Conservation (phyloP, 495 filamentous ascomycete species). For the Diplogelasinospora grovesii region DNA sequence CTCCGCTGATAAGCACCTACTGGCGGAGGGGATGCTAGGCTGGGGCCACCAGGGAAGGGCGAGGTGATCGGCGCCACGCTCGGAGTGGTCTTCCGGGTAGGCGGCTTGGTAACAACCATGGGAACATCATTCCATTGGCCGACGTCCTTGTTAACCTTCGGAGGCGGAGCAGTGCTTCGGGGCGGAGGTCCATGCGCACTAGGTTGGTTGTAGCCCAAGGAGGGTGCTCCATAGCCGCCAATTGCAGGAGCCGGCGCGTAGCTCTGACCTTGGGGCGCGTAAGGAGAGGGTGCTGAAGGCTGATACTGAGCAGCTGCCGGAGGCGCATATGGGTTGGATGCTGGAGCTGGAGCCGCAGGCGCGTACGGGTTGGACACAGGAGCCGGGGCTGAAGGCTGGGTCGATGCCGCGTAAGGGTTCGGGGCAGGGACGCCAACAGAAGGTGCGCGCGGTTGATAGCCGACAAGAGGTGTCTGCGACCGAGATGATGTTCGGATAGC, state of each 20-base stretch:
- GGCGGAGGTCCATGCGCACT: conserved; percentile 28
- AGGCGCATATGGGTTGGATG: conserved; percentile 2
- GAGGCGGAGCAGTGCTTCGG: conserved; percentile 57
- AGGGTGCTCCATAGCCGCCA: conserved; percentile 30
- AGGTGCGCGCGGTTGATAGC: conserved; percentile 33
- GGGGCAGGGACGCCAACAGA: conserved; percentile 23
- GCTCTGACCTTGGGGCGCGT: conserved; percentile 24
- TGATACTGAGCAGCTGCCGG: not conserved
- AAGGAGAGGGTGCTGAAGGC: conserved; percentile 25
- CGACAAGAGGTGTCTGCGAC: conserved; percentile 21
- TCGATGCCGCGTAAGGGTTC: conserved; percentile 31
- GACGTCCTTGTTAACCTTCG: conserved; percentile 59
- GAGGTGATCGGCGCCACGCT: conserved; percentile 53
- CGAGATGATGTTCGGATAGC: conserved; percentile 23
- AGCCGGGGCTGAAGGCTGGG: conserved; percentile 27
- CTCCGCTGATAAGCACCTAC: conserved; percentile 25
- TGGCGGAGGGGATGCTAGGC: conserved; percentile 43
- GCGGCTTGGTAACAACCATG: conserved; percentile 64
- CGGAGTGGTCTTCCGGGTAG: conserved; percentile 65
- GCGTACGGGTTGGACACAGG: conserved; percentile 26
- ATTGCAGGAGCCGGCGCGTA: conserved; percentile 26
- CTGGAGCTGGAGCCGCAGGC: conserved; percentile 30
- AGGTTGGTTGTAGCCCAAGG: conserved; percentile 12
- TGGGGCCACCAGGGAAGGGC: conserved; percentile 59
- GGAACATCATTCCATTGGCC: conserved; percentile 94